Conservation (phyloP, 495 filamentous ascomycete genomes). For the Penicillium subrubescens region DNA sequence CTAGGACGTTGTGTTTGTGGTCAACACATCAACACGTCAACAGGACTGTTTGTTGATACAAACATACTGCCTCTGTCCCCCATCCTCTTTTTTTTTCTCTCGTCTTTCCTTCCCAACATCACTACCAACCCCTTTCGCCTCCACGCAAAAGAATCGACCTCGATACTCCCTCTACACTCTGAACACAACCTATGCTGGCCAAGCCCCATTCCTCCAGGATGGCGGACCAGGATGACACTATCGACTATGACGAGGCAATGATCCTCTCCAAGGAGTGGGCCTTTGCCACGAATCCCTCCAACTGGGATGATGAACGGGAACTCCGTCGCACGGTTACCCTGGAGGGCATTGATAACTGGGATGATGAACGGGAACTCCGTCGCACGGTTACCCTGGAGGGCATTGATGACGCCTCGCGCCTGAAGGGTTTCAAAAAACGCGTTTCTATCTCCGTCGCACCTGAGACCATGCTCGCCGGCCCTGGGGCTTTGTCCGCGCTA, state of each 20-base stretch:
- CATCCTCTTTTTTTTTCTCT: background rate
- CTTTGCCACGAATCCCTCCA: background rate
- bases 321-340: background rate
- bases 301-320: background rate
- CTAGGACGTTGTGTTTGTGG: background rate
- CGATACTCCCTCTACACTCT: background rate
- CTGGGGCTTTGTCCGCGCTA: background rate
- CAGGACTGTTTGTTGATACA: background rate
- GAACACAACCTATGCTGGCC: background rate
- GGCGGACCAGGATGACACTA: background rate
- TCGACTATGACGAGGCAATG: background rate
- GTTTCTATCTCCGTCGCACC: background rate
- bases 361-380: background rate
- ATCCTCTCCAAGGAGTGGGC: background rate
- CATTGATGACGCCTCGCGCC: background rate
- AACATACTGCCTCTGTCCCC: background rate
- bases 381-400: background rate
- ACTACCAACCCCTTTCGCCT: background rate
- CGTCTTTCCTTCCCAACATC: background rate
- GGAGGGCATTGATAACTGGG: background rate
- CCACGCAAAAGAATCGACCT: background rate
- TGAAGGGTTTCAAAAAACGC: background rate
- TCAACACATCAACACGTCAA: background rate
- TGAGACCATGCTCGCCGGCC: background rate
- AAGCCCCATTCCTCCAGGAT: background rate